Evolutionary conservation across 805 yeast species (phyloP).

Genomic region (Kuraishia capsulata): DNA sequence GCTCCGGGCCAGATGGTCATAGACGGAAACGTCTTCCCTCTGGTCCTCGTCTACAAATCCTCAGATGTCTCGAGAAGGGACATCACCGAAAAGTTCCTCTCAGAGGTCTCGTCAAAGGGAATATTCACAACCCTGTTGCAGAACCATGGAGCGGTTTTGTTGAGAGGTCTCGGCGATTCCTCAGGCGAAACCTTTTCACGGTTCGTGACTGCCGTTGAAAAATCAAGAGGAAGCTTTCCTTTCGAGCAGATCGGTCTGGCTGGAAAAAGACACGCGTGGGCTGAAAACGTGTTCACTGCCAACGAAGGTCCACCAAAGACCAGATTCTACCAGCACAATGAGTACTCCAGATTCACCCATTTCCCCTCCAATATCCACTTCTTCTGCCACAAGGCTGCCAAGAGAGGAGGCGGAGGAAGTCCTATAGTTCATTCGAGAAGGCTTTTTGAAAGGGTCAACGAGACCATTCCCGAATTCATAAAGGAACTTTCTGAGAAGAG

Average conservation of each 20-base stretch:
- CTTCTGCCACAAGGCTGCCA: conserved; percentile 10
- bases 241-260: conserved; percentile 22
- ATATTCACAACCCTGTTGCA: conserved; percentile 14
- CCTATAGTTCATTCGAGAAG: conserved; percentile 7
- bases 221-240: conserved; percentile 11
- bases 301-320: conserved; percentile 20
- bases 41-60: not conserved
- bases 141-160: conserved; percentile 21
- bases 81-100: conserved; percentile 6
- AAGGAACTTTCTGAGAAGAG: conserved; percentile 14
- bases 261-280: conserved; percentile 17
- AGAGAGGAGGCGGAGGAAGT: conserved; percentile 15
- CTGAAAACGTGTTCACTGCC: conserved; percentile 19
- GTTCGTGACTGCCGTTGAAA: conserved; percentile 14
- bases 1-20: not conserved
- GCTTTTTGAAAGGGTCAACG: conserved; percentile 12
- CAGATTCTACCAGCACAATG: conserved; percentile 22
- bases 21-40: not conserved
- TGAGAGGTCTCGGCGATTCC: conserved; percentile 13
- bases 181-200: conserved; percentile 14
- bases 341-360: conserved; percentile 20
- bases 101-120: conserved; percentile 11
- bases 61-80: not conserved
- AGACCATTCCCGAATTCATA: conserved; percentile 14
- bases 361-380: conserved; percentile 19